Evolutionary conservation across 2,329 filamentous ascomycete species (phyloP), one percentile per base, ranked within the genome.

Genomic region (Arthrinium puccinioides): DNA sequence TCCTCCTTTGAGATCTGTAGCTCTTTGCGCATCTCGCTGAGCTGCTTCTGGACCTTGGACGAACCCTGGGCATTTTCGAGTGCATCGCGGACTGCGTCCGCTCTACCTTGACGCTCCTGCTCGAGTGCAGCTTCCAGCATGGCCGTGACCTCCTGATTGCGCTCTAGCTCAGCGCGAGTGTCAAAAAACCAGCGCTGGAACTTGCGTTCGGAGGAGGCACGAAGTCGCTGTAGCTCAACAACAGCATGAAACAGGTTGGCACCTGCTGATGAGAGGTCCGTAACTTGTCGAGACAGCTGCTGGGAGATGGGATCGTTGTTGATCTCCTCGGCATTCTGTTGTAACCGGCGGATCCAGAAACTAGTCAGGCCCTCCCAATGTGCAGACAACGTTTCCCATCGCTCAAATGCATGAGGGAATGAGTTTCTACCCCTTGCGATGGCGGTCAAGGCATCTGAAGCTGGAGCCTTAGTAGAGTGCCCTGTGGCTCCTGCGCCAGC

Each of bases 171-270:
- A 21, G 82, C 76, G 36, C 89, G 76, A 7, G 89, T 95, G 58
- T 98, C 92, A 50, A 94, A 95, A 63, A 97, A 97, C 92, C 92
- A 98, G 35, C 92, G 78, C 62, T 98, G 92, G 52, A 98, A 98
- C 58, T 97, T 97, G 46, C 92, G 81, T 61, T 98, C 92, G 0
- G 90, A 97, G 39, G 88, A 95, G 25, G 92, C 92, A 29, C 92
- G 84, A 19, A 98, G 71, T 21, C 92, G 82, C 59, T 98, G 92
- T 31, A 98, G 69, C 61, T 98, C 92, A 4, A 98, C 92, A 0
- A 98, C 89, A 9, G 92, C 92, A 58, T 98, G 92, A 60, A 98
- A 98, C 1, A 98, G 71, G 50, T 98, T 98, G 5, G 92, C 92
- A 10, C 92, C 92, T 1, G 92, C 92, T 7, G 92, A 92, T 19